Base-by-base conservation (phyloP, 2,329 filamentous ascomycete genomes). In the Colletotrichum viniferum region DNA sequence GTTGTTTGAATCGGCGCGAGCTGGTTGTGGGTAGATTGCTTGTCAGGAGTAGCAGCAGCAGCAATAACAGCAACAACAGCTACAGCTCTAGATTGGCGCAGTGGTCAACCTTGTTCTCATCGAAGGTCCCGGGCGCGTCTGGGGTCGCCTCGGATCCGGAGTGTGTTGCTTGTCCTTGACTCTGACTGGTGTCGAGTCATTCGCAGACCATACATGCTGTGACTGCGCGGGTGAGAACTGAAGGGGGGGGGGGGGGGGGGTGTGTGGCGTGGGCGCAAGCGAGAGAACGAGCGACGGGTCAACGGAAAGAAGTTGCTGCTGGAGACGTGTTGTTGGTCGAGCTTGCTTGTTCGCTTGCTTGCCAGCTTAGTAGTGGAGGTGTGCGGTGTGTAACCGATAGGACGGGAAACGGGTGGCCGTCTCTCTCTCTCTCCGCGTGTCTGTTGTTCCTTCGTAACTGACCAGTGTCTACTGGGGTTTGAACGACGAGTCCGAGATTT, bases 141-240 rank as follows among this genome's bases (percentile, higher is more conserved):
- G 48, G 28, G 58, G 63, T 64, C 67, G 73, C 73, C 64, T 73
- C 73, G 63, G 56, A 63, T 73, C 43, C 52, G 73, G 73, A 67
- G 58, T 71, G 56, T 62, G 32, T 52, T 71, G 69, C 62, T 61
- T 30, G 69, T 62, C 70, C 61, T 73, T 73, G 69, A 73, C 63
- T 75, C 63, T 75, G 73, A 73, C 69, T 75, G 73, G 69, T 75
- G 73, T 63, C 73, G 73, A 75, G 73, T 69, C 63, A 68, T 73
- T 73, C 63, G 69, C 69, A 26, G 69, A 21, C 63, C 73, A 75
- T 68, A 69, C 73, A 73, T 75, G 64, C 69, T 75, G 73, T 73
- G 69, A 73, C 69, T 58, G 56, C 69, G 56, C 69, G 58, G 32
- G 69, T 36, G 73, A 68, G 43, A n/a, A 28, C 60, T 26, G 55